Evolutionary conservation across 1,139 yeast genomes (phyloP).

Genomic region (Suhomyces taliae): DNA sequence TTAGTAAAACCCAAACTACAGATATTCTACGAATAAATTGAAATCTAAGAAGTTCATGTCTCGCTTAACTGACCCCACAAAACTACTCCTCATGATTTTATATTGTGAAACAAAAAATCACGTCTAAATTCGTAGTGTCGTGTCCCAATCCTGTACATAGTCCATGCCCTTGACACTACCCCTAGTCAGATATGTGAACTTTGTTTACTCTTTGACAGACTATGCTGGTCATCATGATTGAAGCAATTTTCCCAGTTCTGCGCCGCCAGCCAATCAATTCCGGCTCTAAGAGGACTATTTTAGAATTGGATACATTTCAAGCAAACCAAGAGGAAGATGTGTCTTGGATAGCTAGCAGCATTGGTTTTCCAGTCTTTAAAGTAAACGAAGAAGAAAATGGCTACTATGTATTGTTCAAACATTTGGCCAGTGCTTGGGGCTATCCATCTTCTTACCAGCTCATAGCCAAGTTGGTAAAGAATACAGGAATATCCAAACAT

Average conservation of each 20-base stretch:
- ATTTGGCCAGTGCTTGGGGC: conserved; percentile 38
- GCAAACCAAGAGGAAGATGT: conserved; percentile 4
- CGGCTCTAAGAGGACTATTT: background rate
- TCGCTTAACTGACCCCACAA: too few relatives aligned
- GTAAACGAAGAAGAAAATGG: conserved; percentile 1
- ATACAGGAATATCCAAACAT: conserved; percentile 19
- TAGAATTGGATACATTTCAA: conserved; percentile 1
- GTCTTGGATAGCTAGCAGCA: conserved; percentile 5
- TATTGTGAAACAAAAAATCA: too few relatives aligned
- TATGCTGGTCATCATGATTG: conserved; percentile 1
- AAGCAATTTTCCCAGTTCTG: conserved; percentile 6
- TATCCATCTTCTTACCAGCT: conserved; percentile 48
- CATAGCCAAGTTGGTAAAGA: conserved; percentile 27
- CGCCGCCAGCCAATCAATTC: conserved; percentile 1
- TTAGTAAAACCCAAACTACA: too few relatives aligned
- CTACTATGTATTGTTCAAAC: conserved; percentile 31
- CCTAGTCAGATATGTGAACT: background rate
- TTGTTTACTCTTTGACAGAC: background rate
- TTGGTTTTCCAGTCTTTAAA: conserved; percentile 8
- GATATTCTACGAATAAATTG: too few relatives aligned
- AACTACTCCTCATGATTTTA: too few relatives aligned
- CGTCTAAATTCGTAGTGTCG: background rate
- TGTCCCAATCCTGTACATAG: background rate
- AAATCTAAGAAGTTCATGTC: too few relatives aligned
- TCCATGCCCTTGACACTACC: background rate